These are phyloP conservation scores for Lactuca sativa DNA, from an alignment of 129 eudicot species.

Conservation along the genomic window DNA sequence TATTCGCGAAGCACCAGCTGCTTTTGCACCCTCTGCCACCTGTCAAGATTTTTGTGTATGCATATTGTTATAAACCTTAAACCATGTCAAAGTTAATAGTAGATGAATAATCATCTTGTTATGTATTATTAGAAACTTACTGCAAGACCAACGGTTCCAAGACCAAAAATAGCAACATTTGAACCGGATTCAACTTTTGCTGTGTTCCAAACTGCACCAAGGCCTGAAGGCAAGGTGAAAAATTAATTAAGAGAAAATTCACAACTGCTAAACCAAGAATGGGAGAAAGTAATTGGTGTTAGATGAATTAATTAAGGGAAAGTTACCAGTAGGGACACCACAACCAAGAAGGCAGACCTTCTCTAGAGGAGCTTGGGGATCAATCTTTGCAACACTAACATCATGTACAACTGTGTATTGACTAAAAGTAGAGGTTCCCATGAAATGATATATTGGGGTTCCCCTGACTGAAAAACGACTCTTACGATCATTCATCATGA, in stretches of 20 bases:
- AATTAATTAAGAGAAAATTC: background rate
- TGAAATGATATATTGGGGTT: conserved; percentile 93
- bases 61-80: background rate
- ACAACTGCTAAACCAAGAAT: background rate
- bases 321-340: conserved; percentile 87
- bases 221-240: conserved; percentile 40
- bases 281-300: background rate
- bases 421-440: conserved; percentile 99
- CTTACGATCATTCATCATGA: conserved; percentile 92
- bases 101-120: conserved; percentile 11
- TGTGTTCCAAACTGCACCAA: conserved; percentile 98
- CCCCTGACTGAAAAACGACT: conserved; percentile 94
- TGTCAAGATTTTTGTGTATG: conserved; percentile 22
- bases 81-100: conserved; percentile 5
- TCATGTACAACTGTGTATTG: conserved; percentile 99
- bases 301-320: background rate
- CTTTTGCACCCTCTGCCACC: conserved; percentile 99
- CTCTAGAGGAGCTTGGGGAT: conserved; percentile 89
- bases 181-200: conserved; percentile 97
- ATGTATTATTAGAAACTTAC: conserved; percentile 43
- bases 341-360: conserved; percentile 97
- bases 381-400: conserved; percentile 95
- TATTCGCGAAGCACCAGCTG: conserved; percentile 93
- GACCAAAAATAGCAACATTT: conserved; percentile 91
- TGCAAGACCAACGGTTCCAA: conserved; percentile 97